Base-by-base conservation (phyloP, 192 early-diverging fungal genomes). In the Linnemannia schmuckeri region DNA sequence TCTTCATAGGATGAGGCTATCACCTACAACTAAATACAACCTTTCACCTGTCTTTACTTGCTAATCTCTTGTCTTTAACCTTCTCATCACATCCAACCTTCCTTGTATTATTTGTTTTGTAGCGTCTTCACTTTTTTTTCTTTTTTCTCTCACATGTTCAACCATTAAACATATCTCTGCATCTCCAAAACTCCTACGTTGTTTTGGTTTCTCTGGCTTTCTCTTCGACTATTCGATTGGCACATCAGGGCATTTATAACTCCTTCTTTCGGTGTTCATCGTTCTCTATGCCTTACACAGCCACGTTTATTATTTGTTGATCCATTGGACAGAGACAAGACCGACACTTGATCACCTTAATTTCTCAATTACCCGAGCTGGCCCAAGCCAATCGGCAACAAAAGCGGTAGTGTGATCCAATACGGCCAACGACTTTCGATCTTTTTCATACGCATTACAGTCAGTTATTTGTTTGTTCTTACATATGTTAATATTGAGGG, bases 1-100 rank as follows among this genome's bases (percentile, higher is more conserved):
- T 24, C 6, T 78, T 38, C 70, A 71, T 73, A 83, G 82, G 82
- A 83, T 78, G 82, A 83, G 72, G 82, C 82, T 20, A 78, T 83
- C 40, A 76, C 76, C 35, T 83, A 83, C 66, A 75, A 82, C 70
- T 72, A 72, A 72, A 42, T 35, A 37, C 55, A 75, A 49, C 49
- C 47, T 7, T 40, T 76, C 6, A 6, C 4, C 49, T 40, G n/a
- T 38, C 49, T 61, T 61, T 76, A 38, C 27, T 54, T 54, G 47
- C 33, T 76, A 76, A 76, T 76, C 37, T 38, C 24, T 22, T 63
- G 18, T 33, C 33, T 37, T 12, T 6, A 22, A 12, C 22, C 47
- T 10, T 38, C 10, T 38, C 70, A 37, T 42, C 70, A 24, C 70
- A 75, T 37, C 33, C 74, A 37, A 24, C 27, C 30, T 49, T 74